A percentile compares a stretch with the other conserved stretches of the same genome.
Evolutionary conservation across 2,329 filamentous ascomycete species (phyloP).

Genomic region (Coniella vitis): DNA sequence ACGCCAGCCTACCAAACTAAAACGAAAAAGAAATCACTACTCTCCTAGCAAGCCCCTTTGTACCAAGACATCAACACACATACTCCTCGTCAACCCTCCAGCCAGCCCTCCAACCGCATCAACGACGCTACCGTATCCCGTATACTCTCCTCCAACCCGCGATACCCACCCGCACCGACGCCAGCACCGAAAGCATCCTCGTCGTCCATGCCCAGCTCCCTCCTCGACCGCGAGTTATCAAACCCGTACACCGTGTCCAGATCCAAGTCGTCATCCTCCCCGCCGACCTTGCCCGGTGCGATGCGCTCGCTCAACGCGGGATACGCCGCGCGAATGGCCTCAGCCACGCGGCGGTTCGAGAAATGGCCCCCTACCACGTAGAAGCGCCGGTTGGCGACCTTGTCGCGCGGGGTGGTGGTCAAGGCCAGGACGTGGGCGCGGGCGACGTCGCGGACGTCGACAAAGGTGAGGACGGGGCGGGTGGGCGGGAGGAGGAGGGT

Average conservation of each 20-base stretch:
- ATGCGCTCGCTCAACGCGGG: constrained; percentile 40
- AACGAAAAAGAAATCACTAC: too few species aligned
- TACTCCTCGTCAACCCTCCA: neutral
- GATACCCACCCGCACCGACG: too few species aligned
- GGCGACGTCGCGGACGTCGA: constrained; percentile 19
- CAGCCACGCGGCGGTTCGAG: constrained; percentile 37
- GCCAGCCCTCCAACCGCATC: too few species aligned
- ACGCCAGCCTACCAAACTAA: too few species aligned
- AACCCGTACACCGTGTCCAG: constrained; percentile 45
- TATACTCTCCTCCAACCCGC: constrained; percentile 48
- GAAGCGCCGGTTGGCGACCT: constrained; percentile 34
- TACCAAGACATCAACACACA: too few species aligned
- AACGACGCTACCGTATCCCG: constrained; percentile 44
- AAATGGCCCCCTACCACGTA: constrained; percentile 42
- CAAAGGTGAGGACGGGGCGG: constrained; percentile 23
- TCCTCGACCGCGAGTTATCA: constrained; percentile 47
- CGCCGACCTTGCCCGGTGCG: constrained; percentile 23
- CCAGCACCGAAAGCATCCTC: constrained; percentile 19
- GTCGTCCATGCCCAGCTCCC: constrained; percentile 55
- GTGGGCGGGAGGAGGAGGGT: too few species aligned
- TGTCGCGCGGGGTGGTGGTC: neutral
- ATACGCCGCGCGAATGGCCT: constrained; percentile 38
- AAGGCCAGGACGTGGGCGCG: constrained; percentile 8
- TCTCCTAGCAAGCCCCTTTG: too few species aligned
- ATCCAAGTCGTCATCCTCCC: constrained; percentile 21